These are phyloP conservation scores for Sporothrix dimorphospora DNA, from an alignment of 2,329 filamentous ascomycete species.

Conservation along the genomic window DNA sequence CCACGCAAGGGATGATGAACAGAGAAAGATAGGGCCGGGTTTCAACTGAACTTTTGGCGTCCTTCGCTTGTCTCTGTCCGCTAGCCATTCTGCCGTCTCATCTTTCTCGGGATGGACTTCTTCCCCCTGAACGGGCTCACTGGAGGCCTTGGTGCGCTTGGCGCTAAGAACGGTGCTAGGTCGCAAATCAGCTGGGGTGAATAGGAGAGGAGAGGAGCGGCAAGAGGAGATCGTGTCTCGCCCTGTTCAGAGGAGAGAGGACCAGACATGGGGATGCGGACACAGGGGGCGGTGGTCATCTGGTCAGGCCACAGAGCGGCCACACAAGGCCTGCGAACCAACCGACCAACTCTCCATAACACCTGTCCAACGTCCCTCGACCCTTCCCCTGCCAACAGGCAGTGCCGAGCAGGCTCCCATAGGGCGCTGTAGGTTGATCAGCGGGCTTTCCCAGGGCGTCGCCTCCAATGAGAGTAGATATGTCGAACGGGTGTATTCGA, in stretches of 20 bases:
- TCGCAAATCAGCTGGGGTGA: slow-evolving; percentile 20
- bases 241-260: background rate
- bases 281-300: background rate
- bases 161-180: slow-evolving; percentile 20
- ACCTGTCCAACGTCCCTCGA: too few species aligned
- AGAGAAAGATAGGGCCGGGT: background rate
- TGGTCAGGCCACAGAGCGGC: background rate
- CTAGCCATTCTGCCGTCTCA: background rate
- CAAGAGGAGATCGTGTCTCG: background rate
- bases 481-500: too few species aligned
- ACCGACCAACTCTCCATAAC: background rate
- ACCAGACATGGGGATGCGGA: too few species aligned
- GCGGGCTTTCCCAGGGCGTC: too few species aligned
- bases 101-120: background rate
- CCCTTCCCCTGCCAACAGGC: background rate
- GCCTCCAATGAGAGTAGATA: too few species aligned
- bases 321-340: background rate
- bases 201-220: background rate
- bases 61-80: background rate
- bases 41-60: slow-evolving; percentile 15
- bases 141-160: too few species aligned
- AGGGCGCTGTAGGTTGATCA: too few species aligned
- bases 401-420: background rate
- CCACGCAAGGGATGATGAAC: slow-evolving; percentile 1
- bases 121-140: background rate